A percentile compares a stretch with the other conserved stretches of the same genome.
These are phyloP conservation scores for Leccinum pseudoinsigne DNA, from an alignment of 1,284 basidiomycete species.

Conservation along the genomic window DNA sequence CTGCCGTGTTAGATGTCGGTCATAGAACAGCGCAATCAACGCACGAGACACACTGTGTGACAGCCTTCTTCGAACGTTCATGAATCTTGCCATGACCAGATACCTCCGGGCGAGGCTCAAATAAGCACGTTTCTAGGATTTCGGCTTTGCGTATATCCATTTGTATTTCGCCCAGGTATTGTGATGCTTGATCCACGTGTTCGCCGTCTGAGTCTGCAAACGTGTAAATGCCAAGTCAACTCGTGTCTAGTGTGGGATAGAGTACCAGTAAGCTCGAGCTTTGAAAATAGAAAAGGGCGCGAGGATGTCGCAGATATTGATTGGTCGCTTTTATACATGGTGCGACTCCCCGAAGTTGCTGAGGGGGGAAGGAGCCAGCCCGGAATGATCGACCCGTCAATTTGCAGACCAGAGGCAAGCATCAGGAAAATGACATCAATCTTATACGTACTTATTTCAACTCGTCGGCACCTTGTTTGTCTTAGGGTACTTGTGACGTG, in stretches of 20 bases:
- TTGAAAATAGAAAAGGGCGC: slow-evolving; percentile 31
- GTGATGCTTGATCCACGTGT: slow-evolving; percentile 21
- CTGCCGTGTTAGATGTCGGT: neutral
- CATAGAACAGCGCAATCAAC: slow-evolving; percentile 10
- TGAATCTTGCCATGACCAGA: slow-evolving; percentile 31
- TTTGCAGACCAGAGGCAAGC: slow-evolving; percentile 14
- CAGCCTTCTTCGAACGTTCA: slow-evolving; percentile 39
- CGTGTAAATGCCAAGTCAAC: slow-evolving; percentile 4
- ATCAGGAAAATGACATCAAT: no score
- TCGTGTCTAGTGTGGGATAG: neutral
- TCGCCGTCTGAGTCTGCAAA: slow-evolving; percentile 32
- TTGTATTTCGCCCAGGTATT: slow-evolving; percentile 7
- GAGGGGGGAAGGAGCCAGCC: slow-evolving; percentile 11
- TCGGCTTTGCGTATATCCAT: neutral
- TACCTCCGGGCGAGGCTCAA: no score
- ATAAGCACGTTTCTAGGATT: neutral
- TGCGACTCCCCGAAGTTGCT: slow-evolving; percentile 1
- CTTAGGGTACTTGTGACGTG: no score
- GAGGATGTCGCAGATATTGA: slow-evolving; percentile 17
- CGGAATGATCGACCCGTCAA: slow-evolving; percentile 19
- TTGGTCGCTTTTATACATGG: slow-evolving; percentile 3
- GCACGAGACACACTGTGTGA: slow-evolving; percentile 37
- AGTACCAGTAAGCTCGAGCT: slow-evolving; percentile 35
- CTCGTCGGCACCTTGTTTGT: no score
- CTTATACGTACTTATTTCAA: no score